These are phyloP conservation scores for Penicillium macrosclerotiorum DNA, from an alignment of 495 filamentous ascomycete genomes.

Conservation along the genomic window DNA sequence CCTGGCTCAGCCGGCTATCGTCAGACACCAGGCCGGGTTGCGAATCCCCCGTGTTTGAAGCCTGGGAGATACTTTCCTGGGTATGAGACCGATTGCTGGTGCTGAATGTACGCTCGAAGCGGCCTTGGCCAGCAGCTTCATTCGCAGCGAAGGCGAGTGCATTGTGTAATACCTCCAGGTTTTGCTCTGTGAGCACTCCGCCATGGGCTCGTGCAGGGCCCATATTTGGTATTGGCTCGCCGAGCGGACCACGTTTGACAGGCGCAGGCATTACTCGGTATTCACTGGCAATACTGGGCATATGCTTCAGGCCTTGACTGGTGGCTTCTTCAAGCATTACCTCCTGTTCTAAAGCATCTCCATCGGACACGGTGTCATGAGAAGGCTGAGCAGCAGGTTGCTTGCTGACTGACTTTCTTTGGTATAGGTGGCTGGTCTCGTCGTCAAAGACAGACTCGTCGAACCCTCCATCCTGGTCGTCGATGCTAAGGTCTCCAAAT, in stretches of 20 bases:
- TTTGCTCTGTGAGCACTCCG: conserved; percentile 54
- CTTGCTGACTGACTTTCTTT: conserved; percentile 28
- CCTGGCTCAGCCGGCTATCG: conserved; percentile 44
- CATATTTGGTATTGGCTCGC: conserved; percentile 28
- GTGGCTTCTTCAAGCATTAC: conserved; percentile 15
- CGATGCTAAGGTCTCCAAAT: conserved; percentile 52
- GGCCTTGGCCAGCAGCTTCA: conserved; percentile 66
- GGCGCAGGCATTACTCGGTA: conserved; percentile 24
- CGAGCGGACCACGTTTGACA: conserved; percentile 27
- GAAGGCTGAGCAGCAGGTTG: conserved; percentile 12
- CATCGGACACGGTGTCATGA: conserved; percentile 2
- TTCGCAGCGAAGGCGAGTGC: conserved; percentile 78
- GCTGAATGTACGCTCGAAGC: conserved; percentile 58
- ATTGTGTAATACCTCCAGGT: conserved; percentile 70
- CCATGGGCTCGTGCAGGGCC: conserved; percentile 32
- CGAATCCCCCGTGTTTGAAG: conserved; percentile 37
- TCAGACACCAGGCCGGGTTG: conserved; percentile 51
- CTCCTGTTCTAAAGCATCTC: conserved; percentile 13
- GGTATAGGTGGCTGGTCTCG: conserved; percentile 52
- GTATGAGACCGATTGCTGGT: conserved; percentile 38
- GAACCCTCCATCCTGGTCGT: conserved; percentile 56
- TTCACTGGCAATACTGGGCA: conserved; percentile 44
- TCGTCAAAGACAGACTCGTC: conserved; percentile 81
- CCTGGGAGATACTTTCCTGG: conserved; percentile 32
- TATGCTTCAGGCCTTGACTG: conserved; percentile 30